These are phyloP conservation scores for Plectosphaerella cucumerina DNA, from an alignment of 2,329 filamentous ascomycete species.

Conservation along the genomic window DNA sequence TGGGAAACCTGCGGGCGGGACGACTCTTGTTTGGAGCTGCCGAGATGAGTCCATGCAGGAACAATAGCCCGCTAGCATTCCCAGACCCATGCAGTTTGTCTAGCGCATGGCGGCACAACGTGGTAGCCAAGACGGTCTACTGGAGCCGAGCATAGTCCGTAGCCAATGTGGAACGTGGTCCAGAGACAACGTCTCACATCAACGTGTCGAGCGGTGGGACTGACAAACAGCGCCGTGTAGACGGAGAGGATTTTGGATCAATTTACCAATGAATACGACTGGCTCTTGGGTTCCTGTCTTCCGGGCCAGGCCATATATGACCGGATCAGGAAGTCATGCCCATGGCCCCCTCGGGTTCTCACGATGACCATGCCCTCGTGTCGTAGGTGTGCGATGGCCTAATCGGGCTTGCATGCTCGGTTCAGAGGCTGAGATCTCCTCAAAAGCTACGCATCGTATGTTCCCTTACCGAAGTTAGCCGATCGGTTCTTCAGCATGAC, in stretches of 20 bases:
- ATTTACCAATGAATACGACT: too few relatives aligned
- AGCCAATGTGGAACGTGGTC: neutral
- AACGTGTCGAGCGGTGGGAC: neutral
- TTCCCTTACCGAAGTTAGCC: neutral
- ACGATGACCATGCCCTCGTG: neutral
- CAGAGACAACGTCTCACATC: neutral
- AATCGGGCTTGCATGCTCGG: neutral
- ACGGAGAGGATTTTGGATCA: too few relatives aligned
- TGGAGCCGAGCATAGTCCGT: neutral
- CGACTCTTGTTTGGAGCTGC: neutral
- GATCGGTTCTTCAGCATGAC: neutral
- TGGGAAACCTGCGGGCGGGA: neutral
- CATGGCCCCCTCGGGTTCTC: neutral
- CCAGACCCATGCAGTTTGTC: neutral
- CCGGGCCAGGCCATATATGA: neutral
- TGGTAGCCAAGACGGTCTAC: neutral
- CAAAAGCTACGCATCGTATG: neutral
- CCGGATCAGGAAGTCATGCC: neutral
- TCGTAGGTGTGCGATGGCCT: neutral
- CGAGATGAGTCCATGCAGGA: neutral
- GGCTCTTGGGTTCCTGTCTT: too few relatives aligned
- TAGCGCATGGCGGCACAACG: slow-evolving; percentile 1
- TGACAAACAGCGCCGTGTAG: too few relatives aligned
- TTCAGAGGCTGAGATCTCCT: neutral
- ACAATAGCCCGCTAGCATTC: neutral